These are phyloP conservation scores for Cryphonectria parasitica DNA, from an alignment of 2,329 filamentous ascomycete species.

Conservation along the genomic window DNA sequence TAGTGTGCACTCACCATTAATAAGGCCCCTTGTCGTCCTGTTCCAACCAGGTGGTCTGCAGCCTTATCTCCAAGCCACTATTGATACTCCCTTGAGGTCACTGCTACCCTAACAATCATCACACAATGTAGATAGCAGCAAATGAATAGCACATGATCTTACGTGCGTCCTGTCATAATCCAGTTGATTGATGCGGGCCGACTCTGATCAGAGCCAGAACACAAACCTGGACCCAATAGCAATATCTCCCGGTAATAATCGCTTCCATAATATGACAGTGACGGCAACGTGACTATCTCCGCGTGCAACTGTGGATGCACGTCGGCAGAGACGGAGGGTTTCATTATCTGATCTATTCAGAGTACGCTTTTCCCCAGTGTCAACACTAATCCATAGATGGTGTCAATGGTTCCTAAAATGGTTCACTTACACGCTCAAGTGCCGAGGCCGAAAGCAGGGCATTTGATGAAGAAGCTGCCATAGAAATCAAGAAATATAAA, in stretches of 20 bases:
- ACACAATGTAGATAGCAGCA: constrained; percentile 1
- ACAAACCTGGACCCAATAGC: not conserved
- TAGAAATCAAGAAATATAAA: not conserved
- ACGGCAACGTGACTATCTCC: constrained; percentile 18
- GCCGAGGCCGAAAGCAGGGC: not conserved
- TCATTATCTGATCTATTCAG: not conserved
- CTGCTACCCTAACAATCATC: not conserved
- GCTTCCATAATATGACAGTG: not conserved
- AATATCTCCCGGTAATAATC: not conserved
- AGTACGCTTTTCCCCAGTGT: not conserved
- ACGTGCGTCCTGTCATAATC: not conserved
- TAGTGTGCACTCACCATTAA: not conserved
- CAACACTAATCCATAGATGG: not conserved
- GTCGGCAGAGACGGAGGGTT: not conserved
- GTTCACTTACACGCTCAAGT: not conserved
- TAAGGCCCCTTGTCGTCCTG: not conserved
- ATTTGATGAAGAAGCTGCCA: not conserved
- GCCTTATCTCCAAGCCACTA: constrained; percentile 5
- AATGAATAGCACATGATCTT: not conserved
- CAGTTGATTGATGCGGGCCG: not conserved
- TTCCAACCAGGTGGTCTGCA: constrained; percentile 3
- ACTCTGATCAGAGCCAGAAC: not conserved
- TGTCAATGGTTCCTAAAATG: constrained; percentile 3
- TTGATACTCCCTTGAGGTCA: not conserved
- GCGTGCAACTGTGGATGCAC: not conserved